phyloP scores from a whole-genome alignment of 2,329 filamentous ascomycete species.

The Claviceps spartinae region DNA sequence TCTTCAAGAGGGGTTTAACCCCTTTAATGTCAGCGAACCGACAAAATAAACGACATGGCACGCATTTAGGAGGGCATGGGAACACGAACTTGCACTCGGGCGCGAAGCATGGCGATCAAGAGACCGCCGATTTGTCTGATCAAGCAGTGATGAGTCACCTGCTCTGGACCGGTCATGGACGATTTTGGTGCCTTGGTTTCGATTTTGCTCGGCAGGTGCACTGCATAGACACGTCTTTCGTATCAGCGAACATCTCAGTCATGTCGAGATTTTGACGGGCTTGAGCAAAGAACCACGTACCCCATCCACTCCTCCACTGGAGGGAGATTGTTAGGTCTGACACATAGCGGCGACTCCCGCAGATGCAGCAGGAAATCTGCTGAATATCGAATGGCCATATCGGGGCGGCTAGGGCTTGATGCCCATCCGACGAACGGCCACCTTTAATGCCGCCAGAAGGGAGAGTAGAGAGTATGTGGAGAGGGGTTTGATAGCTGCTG shows the following conservation, averaged over 20 bases:
- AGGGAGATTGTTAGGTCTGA: conserved; percentile 66
- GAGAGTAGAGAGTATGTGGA: neutral
- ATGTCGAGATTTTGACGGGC: neutral
- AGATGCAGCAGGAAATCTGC: conserved; percentile 63
- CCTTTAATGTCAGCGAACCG: neutral
- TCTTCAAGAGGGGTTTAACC: conserved; percentile 25
- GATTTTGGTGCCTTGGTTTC: conserved; percentile 28
- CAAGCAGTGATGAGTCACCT: conserved; percentile 30
- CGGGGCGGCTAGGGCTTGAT: conserved; percentile 19
- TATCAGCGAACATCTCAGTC: neutral
- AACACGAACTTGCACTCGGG: conserved; percentile 40
- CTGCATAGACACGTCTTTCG: conserved; percentile 15
- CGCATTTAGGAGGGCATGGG: neutral
- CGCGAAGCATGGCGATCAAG: conserved; percentile 42
- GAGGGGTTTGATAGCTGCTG: neutral
- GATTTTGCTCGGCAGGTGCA: conserved; percentile 30
- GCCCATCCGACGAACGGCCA: conserved; percentile 22
- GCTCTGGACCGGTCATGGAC: conserved; percentile 30
- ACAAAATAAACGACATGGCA: neutral
- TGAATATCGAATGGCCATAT: conserved; percentile 54
- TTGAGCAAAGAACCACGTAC: conserved; percentile 33
- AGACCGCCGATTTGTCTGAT: conserved; percentile 38
- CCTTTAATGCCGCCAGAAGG: conserved; percentile 8
- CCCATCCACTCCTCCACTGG: conserved; percentile 95
- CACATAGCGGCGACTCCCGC: conserved; percentile 68